These are phyloP conservation scores for Lasiosphaeriaceae sp. DNA, from an alignment of 495 filamentous ascomycete species.

Conservation along the genomic window DNA sequence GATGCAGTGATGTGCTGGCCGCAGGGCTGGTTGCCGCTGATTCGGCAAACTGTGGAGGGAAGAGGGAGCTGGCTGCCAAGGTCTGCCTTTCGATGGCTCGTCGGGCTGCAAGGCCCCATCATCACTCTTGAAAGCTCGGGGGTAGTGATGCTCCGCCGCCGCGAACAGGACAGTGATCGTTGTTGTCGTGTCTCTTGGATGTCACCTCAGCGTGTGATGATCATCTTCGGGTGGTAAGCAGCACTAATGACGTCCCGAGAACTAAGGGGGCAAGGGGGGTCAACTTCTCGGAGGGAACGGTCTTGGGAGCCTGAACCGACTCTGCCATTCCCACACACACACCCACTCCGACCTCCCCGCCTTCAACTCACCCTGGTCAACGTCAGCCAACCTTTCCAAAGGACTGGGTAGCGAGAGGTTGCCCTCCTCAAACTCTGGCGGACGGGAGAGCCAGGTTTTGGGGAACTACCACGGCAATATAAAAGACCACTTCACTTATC, in stretches of 20 bases:
- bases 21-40: no score
- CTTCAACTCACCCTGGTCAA: background rate
- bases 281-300: background rate
- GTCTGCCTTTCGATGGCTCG: background rate
- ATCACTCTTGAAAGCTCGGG: background rate
- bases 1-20: no score
- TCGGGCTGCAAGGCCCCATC: background rate
- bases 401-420: no score
- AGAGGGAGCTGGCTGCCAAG: no score
- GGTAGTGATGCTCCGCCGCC: no score
- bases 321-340: background rate
- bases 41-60: no score
- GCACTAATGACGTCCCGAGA: background rate
- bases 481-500: no score
- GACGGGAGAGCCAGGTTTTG: background rate
- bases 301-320: background rate
- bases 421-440: background rate
- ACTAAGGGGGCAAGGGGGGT: background rate
- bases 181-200: constrained; percentile 9
- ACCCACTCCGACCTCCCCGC: background rate
- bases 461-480: background rate
- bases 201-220: constrained; percentile 12
- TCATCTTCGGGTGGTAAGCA: constrained; percentile 5
- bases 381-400: background rate
- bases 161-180: background rate